Conservation (phyloP, 495 filamentous ascomycete species). For the Rostrohypoxylon terebratum region DNA sequence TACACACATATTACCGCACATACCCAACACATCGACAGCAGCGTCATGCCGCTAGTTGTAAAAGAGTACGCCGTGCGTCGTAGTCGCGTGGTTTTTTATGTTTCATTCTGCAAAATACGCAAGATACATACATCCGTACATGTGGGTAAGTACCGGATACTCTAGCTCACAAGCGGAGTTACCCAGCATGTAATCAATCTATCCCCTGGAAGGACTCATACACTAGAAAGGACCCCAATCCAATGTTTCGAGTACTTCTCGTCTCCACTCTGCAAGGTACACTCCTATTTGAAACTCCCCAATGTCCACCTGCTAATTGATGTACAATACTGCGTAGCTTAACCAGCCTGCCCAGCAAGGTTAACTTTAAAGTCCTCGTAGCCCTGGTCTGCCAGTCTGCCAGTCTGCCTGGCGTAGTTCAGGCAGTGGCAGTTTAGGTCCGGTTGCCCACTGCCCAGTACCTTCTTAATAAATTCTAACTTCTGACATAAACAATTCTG, state of each 20-base stretch:
- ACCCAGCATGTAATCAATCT: slow-evolving; percentile 21
- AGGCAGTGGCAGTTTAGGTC: too few relatives aligned
- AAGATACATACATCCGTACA: background rate
- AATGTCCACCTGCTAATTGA: too few relatives aligned
- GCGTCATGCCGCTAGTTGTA: background rate
- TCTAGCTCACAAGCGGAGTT: slow-evolving; percentile 1
- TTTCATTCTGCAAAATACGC: background rate
- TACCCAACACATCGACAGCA: background rate
- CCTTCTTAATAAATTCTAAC: too few relatives aligned
- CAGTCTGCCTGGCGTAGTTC: too few relatives aligned
- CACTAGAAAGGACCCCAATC: slow-evolving; percentile 10
- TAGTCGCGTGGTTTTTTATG: slow-evolving; percentile 19
- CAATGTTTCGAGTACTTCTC: slow-evolving; percentile 36
- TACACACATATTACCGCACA: too few relatives aligned
- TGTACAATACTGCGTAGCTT: too few relatives aligned
- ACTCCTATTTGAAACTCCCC: slow-evolving; percentile 33
- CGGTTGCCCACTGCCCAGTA: too few relatives aligned
- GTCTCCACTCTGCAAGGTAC: slow-evolving; percentile 45
- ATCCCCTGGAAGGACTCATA: slow-evolving; percentile 21
- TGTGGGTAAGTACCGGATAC: slow-evolving; percentile 5
- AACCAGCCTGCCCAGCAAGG: too few relatives aligned
- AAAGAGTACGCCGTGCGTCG: slow-evolving; percentile 11
- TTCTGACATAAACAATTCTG: slow-evolving; percentile 11
- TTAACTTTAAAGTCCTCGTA: slow-evolving; percentile 2
- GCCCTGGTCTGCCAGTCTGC: too few relatives aligned